phyloP scores from a whole-genome alignment of 805 yeast species.

The Clavispora fructus region DNA sequence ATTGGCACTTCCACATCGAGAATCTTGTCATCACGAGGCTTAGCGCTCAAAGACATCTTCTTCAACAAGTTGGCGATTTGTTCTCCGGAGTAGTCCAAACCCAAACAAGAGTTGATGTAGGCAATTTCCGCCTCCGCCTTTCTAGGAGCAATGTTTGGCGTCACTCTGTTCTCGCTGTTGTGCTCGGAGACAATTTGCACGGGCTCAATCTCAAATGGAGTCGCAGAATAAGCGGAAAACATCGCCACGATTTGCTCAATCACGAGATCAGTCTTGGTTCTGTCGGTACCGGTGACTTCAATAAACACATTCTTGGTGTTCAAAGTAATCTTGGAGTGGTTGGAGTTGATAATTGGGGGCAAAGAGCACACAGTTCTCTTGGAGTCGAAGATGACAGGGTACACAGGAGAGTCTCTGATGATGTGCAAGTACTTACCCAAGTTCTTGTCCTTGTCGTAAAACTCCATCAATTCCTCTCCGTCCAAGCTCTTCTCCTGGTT shows the following conservation, averaged over 20 bases:
- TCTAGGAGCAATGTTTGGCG: conserved; percentile 71
- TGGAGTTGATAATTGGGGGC: conserved; percentile 96
- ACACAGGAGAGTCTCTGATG: conserved; percentile 81
- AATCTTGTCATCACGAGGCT: conserved; percentile 43
- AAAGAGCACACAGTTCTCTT: conserved; percentile 76
- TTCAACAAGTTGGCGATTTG: conserved; percentile 64
- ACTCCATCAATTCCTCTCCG: conserved; percentile 79
- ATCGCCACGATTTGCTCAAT: conserved; percentile 89
- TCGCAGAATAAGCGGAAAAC: conserved; percentile 84
- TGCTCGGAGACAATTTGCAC: conserved; percentile 79
- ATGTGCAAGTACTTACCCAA: conserved; percentile 84
- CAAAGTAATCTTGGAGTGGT: conserved; percentile 80
- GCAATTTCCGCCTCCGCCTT: conserved; percentile 65
- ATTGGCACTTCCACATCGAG: conserved; percentile 76
- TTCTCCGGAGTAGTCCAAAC: conserved; percentile 64
- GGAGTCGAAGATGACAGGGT: conserved; percentile 83
- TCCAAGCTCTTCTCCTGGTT: conserved; percentile 65
- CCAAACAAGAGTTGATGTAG: conserved; percentile 90
- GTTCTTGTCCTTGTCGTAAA: conserved; percentile 86
- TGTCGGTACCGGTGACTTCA: conserved; percentile 93
- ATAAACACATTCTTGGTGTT: conserved; percentile 84
- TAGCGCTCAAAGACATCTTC: conserved; percentile 77
- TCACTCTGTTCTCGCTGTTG: conserved; percentile 66
- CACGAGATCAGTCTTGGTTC: conserved; percentile 89
- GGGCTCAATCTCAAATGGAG: conserved; percentile 85